Base-by-base conservation (phyloP, 352 stramenopile genomes). In the Phytophthora nicotianae region DNA sequence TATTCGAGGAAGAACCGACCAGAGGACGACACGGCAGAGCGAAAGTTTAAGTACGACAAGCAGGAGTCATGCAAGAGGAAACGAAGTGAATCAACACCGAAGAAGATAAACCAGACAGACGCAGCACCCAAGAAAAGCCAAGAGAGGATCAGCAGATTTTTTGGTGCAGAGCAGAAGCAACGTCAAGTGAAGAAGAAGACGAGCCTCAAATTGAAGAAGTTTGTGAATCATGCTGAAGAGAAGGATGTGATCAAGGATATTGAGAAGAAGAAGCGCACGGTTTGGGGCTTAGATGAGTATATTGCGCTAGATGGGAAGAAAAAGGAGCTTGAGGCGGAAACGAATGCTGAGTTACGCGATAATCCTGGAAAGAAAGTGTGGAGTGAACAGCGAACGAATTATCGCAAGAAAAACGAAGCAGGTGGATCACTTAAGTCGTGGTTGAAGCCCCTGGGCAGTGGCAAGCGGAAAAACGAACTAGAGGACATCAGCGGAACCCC, bases 151-250 rank as follows among this genome's bases (percentile, higher is more conserved):
- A 73, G 68, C 59, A 68, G 43, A 2, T 77, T 33, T 19, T 77
- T 77, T 21, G 14, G 10, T 48, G 65, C 11, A 35, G 29, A 63
- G 17, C 46, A 38, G 47, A 33, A 57, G 13, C 33, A 32, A 40
- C 17, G 8, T 59, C 67, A 41, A 51, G 21, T 20, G 4, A 76
- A 74, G 41, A 68, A 68, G 29, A 59, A 24, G 24, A 65, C 27
- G 27, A 27, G 52, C 24, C 59, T 68, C 41, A 47, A 64, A 45
- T 32, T 79, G 20, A 40, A 50, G 5, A 66, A 66, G 40, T 81
- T 71, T 21, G 17, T 79, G 13, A 50, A 69, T 32, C 62, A 77
- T 46, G 57, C 71, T 20, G 53, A 79, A 14, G 60, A 80, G 62
- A 64, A 53, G 23, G 62, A 79, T 20, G 56, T 67, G n/a, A 58